Base-by-base conservation (phyloP, 139 green algal genomes). In the Haematococcus sp. region DNA sequence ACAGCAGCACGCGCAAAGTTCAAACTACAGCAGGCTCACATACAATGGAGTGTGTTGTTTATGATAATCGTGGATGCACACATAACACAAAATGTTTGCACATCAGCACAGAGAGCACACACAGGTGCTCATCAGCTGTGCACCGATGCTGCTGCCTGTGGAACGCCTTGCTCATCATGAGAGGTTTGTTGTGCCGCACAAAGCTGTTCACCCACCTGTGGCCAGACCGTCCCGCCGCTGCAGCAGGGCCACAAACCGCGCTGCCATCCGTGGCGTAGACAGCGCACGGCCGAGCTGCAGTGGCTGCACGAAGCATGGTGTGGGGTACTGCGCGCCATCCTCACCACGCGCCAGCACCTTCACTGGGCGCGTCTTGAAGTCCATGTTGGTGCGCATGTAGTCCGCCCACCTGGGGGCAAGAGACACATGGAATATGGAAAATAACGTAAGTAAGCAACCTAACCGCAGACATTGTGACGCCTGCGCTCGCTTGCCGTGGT, bases 341-440 rank as follows among this genome's bases (percentile, higher is more conserved):
- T 87, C 81, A 9, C 65, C 70, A 1, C 68, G 69, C 31, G 81
- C 81, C 56, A 87, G 70, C 5, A 87, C 76, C 73, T 84, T 84
- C 54, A 84, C 68, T 1, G 74, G 73, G 17, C 78, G 46, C 19
- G 63, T n/a, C 15, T 70, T 71, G 63, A 81, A 84, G 1, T 70
- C 63, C 61, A 73, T 51, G 35, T 68, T 71, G 1, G 63, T 51
- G 1, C 33, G n/a, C 28, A 76, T 74, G 32, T 84, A 84, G 13
- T 84, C 71, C 13, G 68, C 68, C 78, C 78, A 84, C 78, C n/a
- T n/a, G n/a, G n/a, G n/a, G 61, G 71, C 5, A 61, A 60, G 55
- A 68, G 69, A 13, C n/a, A 43, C 25, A 52, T 2, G 19, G 28
- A 28, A 59, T 58, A 34, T 30, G 3, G n/a, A n/a, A n/a, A n/a